Percentiles rank a stretch among this genome's conserved stretches.
Conservation (phyloP, 228 moss, liverwort and hornwort genomes). For the Sphagnum magellanicum region DNA sequence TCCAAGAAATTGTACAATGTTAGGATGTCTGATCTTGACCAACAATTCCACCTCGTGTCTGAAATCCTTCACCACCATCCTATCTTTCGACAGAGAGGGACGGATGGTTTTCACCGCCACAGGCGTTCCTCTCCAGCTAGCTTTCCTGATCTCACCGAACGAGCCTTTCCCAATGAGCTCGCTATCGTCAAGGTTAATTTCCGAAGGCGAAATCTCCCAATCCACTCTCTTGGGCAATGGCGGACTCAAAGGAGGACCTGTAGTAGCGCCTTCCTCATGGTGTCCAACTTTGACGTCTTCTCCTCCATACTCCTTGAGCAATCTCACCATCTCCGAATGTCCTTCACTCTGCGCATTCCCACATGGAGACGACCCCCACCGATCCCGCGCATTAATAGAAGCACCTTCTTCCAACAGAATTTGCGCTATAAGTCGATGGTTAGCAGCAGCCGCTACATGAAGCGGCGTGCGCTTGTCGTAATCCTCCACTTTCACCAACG, state of each 20-base stretch:
- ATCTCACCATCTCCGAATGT: slow-evolving; percentile 37
- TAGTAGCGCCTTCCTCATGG: slow-evolving; percentile 9
- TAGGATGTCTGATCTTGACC: slow-evolving; percentile 71
- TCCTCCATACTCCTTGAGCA: slow-evolving; percentile 31
- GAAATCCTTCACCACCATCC: slow-evolving; percentile 72
- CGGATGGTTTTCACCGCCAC: slow-evolving; percentile 91
- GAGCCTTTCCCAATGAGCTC: slow-evolving; percentile 78
- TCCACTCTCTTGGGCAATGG: slow-evolving; percentile 53
- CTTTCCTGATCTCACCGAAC: slow-evolving; percentile 80
- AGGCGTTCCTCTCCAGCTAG: slow-evolving; percentile 72
- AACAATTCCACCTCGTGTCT: slow-evolving; percentile 83
- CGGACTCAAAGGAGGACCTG: slow-evolving; percentile 12
- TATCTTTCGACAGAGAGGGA: slow-evolving; percentile 68
- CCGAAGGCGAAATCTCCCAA: slow-evolving; percentile 71
- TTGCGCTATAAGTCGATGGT: slow-evolving; percentile 40
- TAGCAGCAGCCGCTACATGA: slow-evolving; percentile 69
- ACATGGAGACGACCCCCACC: slow-evolving; percentile 70
- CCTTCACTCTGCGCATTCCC: slow-evolving; percentile 46
- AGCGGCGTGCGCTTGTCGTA: slow-evolving; percentile 79
- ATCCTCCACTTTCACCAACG: slow-evolving; percentile 46
- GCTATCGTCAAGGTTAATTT: slow-evolving; percentile 50
- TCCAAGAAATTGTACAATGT: slow-evolving; percentile 91
- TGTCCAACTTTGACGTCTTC: slow-evolving; percentile 33
- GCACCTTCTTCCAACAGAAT: slow-evolving; percentile 46
- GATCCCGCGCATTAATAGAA: slow-evolving; percentile 59